These are phyloP conservation scores for Geotrichum restrictum DNA, from an alignment of 1,139 yeast genomes.

Conservation along the genomic window DNA sequence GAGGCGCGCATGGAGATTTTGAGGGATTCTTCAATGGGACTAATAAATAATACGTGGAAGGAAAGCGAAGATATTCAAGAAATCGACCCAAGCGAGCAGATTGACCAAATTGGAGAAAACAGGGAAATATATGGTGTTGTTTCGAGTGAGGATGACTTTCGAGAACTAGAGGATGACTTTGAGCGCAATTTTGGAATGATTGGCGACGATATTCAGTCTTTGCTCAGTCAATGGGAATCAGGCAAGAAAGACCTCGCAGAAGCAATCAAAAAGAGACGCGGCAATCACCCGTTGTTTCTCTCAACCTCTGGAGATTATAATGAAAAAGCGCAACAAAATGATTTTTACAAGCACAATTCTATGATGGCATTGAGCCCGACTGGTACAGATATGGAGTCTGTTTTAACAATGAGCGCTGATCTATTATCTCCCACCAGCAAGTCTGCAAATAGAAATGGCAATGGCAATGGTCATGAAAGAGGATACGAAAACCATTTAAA, in stretches of 20 bases:
- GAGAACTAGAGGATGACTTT: not conserved
- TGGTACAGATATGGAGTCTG: too few species aligned
- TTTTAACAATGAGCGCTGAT: too few species aligned
- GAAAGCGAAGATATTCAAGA: too few species aligned
- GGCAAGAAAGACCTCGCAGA: slow-evolving; percentile 21
- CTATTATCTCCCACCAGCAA: too few species aligned
- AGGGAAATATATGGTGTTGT: not conserved
- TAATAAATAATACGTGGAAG: not conserved
- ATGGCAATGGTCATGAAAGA: too few species aligned
- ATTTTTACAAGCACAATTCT: not conserved
- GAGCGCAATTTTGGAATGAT: slow-evolving; percentile 32
- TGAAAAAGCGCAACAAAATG: not conserved
- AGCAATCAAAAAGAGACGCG: not conserved
- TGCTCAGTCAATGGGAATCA: slow-evolving; percentile 36
- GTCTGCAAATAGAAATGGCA: too few species aligned
- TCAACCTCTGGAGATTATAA: not conserved
- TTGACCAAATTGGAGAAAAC: not conserved
- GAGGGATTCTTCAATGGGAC: slow-evolving; percentile 26
- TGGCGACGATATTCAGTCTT: slow-evolving; percentile 34
- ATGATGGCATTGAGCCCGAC: not conserved
- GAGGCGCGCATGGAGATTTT: slow-evolving; percentile 39
- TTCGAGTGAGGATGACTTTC: not conserved
- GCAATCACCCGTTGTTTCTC: not conserved
- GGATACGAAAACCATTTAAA: not conserved
- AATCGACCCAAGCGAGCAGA: too few species aligned